A percentile compares a stretch with the other conserved stretches of the same genome.
Evolutionary conservation across 306 rosid species (phyloP).

Genomic region (Hippophae gyantsensis): DNA sequence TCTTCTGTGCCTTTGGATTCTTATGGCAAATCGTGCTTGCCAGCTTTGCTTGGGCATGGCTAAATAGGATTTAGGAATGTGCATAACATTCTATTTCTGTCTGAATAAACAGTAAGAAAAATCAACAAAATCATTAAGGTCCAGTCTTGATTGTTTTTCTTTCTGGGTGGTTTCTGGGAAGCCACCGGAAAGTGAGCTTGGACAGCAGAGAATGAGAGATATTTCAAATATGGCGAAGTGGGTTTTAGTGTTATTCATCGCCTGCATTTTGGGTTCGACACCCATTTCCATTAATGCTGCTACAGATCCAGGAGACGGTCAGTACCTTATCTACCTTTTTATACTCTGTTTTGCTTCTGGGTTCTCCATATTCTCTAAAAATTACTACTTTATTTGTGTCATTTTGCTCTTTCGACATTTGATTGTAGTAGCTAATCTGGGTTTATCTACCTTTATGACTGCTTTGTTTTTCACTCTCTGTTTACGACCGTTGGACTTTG

Average conservation of each 20-base stretch:
- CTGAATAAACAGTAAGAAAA: conserved; percentile 7
- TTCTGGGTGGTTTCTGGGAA: conserved; percentile 29
- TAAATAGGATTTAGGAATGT: conserved; percentile 11
- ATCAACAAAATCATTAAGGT: not conserved
- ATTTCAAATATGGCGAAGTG: conserved; percentile 45
- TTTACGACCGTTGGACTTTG: conserved; percentile 15
- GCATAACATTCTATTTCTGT: conserved; percentile 14
- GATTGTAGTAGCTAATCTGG: conserved; percentile 18
- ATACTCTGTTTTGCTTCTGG: conserved; percentile 1
- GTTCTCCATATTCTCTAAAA: too few relatives aligned
- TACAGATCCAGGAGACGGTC: conserved; percentile 86
- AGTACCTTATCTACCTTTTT: conserved; percentile 27
- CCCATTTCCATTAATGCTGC: conserved; percentile 44
- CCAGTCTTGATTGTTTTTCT: conserved; percentile 18
- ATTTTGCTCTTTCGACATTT: conserved; percentile 10
- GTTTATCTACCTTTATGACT: conserved; percentile 7
- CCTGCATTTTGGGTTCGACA: conserved; percentile 52
- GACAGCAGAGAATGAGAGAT: conserved; percentile 19
- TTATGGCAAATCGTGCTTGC: conserved; percentile 70
- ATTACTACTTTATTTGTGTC: not conserved
- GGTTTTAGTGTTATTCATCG: conserved; percentile 43
- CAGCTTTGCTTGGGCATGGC: conserved; percentile 71
- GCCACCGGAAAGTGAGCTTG: conserved; percentile 3
- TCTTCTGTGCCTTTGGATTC: conserved; percentile 76
- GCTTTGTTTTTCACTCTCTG: not conserved